Conservation (phyloP, 495 filamentous ascomycete species). For the Lineolata rhizophorae region DNA sequence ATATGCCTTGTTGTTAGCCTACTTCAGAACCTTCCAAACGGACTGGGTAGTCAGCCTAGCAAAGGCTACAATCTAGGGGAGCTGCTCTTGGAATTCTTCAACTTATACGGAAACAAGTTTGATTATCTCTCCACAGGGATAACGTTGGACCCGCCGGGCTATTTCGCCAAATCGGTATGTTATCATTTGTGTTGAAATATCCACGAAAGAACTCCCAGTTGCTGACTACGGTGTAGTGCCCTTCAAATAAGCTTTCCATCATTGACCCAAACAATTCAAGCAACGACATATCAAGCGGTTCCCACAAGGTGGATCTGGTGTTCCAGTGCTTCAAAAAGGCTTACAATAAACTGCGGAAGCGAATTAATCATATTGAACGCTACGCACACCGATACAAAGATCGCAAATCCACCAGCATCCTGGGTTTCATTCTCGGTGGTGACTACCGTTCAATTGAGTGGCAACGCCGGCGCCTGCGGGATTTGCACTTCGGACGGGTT, state of each 20-base stretch:
- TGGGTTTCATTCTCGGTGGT: constrained; percentile 15
- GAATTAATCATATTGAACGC: too few species aligned
- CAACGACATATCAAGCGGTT: constrained; percentile 81
- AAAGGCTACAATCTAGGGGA: constrained; percentile 42
- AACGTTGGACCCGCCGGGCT: constrained; percentile 44
- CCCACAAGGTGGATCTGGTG: too few species aligned
- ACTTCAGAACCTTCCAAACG: constrained; percentile 52
- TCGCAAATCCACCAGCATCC: constrained; percentile 10
- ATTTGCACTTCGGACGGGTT: constrained; percentile 1
- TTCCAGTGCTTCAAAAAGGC: too few species aligned
- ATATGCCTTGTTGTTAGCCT: constrained; percentile 83
- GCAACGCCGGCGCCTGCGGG: constrained; percentile 9
- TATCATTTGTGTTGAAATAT: constrained; percentile 1
- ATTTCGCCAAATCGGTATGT: constrained; percentile 26
- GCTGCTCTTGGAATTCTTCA: constrained; percentile 63
- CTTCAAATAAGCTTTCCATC: constrained; percentile 40
- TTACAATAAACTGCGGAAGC: too few species aligned
- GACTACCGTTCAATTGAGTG: constrained; percentile 16
- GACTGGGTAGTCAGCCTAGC: constrained; percentile 26
- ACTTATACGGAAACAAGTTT: constrained; percentile 69
- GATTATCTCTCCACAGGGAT: constrained; percentile 45
- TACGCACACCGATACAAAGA: neutral
- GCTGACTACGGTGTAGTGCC: constrained; percentile 16
- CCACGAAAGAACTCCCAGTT: constrained; percentile 5
- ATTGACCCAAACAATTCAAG: constrained; percentile 65